A percentile compares a stretch with the other conserved stretches of the same genome.
Conservation (phyloP, 495 filamentous ascomycete genomes). For the Neurospora sp. region DNA sequence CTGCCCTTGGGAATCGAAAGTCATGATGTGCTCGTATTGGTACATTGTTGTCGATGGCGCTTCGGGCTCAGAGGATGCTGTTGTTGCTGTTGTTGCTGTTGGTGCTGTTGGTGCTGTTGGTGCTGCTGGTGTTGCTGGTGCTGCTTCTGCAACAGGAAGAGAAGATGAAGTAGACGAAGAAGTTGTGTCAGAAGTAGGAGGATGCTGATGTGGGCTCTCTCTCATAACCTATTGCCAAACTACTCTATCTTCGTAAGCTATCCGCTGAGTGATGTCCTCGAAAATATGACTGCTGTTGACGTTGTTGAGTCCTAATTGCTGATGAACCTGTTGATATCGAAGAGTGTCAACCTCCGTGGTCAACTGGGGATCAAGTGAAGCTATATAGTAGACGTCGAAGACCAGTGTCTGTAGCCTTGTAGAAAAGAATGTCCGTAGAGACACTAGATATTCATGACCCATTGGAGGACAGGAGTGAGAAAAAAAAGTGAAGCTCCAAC, state of each 20-base stretch:
- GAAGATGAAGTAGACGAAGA: not conserved
- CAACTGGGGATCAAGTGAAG: not conserved
- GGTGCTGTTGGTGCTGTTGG: not conserved
- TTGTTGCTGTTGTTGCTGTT: not conserved
- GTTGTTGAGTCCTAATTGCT: not conserved
- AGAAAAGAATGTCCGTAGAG: not conserved
- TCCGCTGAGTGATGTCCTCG: not conserved
- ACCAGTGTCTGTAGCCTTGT: not conserved
- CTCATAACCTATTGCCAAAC: not conserved
- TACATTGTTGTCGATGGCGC: conserved; percentile 14
- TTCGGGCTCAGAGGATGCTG: not conserved
- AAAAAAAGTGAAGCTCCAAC: not conserved
- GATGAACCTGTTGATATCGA: not conserved
- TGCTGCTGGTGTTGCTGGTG: not conserved
- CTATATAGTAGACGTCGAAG: not conserved
- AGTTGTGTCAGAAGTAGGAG: not conserved
- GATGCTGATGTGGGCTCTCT: not conserved
- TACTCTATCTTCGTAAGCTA: not conserved
- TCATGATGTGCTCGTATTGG: conserved; percentile 24
- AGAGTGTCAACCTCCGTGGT: not conserved
- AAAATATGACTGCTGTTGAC: not conserved
- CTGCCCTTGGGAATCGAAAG: conserved; percentile 18
- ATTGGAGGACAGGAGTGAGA: not conserved
- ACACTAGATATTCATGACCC: not conserved
- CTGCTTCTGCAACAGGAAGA: not conserved